Percentiles rank a stretch among this genome's conserved stretches.
phyloP scores from a whole-genome alignment of 1,284 basidiomycete genomes.

The Apiotrichum sp. region DNA sequence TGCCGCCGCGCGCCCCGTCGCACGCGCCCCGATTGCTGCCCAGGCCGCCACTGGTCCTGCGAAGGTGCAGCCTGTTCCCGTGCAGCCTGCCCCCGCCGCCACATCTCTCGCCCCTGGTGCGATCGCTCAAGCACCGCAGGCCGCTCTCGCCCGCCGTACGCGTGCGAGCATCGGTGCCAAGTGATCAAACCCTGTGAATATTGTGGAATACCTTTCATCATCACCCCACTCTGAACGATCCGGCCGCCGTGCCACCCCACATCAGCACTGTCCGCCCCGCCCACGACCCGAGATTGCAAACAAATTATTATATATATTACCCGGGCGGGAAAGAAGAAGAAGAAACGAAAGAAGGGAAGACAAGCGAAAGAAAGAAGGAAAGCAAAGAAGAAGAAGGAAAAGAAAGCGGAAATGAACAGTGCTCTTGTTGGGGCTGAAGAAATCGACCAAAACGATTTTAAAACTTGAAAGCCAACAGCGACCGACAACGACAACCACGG shows the following conservation, averaged over 20 bases:
- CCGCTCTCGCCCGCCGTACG: background rate
- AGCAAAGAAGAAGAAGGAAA: background rate
- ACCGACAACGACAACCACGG: background rate
- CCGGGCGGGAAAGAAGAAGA: background rate
- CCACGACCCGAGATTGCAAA: background rate
- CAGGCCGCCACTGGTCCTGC: too few relatives aligned
- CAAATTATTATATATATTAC: background rate
- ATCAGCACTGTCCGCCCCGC: background rate
- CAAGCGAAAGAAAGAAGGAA: background rate
- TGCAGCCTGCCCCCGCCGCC: too few relatives aligned
- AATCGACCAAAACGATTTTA: too few relatives aligned
- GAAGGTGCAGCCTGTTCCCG: too few relatives aligned
- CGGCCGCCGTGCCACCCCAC: too few relatives aligned
- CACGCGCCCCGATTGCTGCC: too few relatives aligned
- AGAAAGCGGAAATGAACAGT: background rate
- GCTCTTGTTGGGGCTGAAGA: background rate
- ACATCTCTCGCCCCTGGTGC: background rate
- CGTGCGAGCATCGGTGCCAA: slow-evolving; percentile 8
- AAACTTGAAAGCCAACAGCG: too few relatives aligned
- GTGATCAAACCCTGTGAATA: background rate
- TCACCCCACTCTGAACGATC: background rate
- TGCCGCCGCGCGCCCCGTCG: too few relatives aligned
- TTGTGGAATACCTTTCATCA: too few relatives aligned
- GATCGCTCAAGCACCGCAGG: background rate
- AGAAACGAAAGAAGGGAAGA: background rate